Conservation (phyloP, 441 rosid species). For the Francoa sonchifolia region DNA sequence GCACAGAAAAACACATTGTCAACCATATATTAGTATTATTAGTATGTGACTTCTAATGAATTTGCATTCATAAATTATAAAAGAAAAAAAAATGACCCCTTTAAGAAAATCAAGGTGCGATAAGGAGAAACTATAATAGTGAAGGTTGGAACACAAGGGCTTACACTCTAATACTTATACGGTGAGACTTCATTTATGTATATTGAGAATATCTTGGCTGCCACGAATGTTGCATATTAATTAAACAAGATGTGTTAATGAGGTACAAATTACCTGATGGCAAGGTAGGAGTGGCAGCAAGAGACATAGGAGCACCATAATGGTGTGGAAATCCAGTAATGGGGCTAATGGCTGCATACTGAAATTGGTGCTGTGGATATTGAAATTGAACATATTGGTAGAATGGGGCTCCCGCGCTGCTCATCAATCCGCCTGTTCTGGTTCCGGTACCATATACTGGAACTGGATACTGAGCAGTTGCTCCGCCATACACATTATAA, state of each 20-base stretch:
- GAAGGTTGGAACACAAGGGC: too few relatives aligned
- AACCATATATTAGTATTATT: too few relatives aligned
- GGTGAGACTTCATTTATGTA: too few relatives aligned
- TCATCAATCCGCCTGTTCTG: conserved; percentile 43
- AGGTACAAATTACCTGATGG: conserved; percentile 52
- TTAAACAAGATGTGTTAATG: not conserved
- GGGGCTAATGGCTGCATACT: conserved; percentile 47
- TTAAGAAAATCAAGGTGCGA: too few relatives aligned
- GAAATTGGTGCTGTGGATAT: conserved; percentile 60
- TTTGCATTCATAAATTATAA: too few relatives aligned
- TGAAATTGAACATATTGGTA: conserved; percentile 73
- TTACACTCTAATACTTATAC: too few relatives aligned
- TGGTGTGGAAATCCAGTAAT: conserved; percentile 54
- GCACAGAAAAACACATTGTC: conserved; percentile 94
- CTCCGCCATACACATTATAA: conserved; percentile 73
- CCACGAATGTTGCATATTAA: too few relatives aligned
- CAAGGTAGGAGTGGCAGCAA: conserved; percentile 61
- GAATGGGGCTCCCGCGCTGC: conserved; percentile 37
- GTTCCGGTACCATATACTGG: conserved; percentile 60
- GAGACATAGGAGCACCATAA: conserved; percentile 64
- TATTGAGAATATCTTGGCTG: too few relatives aligned
- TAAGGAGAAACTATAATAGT: too few relatives aligned
- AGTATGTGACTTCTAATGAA: too few relatives aligned
- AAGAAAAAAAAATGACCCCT: too few relatives aligned
- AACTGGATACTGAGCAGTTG: conserved; percentile 58